Evolutionary conservation across 2,329 filamentous ascomycete genomes (phyloP), one percentile per base, ranked within the genome.

Genomic region (Talaromyces amestolkiae): DNA sequence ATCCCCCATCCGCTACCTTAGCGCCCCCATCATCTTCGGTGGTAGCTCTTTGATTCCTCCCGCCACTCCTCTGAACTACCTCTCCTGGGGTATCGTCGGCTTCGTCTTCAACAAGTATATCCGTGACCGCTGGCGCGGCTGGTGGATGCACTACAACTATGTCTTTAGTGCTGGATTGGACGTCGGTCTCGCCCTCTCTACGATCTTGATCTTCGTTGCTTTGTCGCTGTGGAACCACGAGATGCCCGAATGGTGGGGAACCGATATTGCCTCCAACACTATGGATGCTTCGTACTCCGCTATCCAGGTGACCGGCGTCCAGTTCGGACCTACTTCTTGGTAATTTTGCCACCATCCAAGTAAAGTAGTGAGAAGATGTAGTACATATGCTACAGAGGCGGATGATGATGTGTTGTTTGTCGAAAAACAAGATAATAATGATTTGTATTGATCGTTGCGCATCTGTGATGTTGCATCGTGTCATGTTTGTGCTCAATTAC

Each of bases 81-180:
- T 90, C 53, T 85, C 85, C 72, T 92, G 90, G 90, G 89, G 86
- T 3, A 74, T 86, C 31, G 86, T 90, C 7, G 90, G 90, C 9
- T 83, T 85, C 58, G 69, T 88, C 41, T 92, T 92, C 80, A 91
- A 91, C 77, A 89, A 84, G 71, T 86, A 82, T 70, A 85, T 92
- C 73, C 85, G 86, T 73, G 83, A 87, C 65, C 83, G 85, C 68
- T 89, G 84, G 77, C 85, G 83, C 3, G 89, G 87, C 39, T 92
- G 89, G 90, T 92, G 90, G 90, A 80, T 89, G 75, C 87, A 89
- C 75, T 92, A 91, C 79, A 92, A 92, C 79, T 92, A 92, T 74
- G 83, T 91, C 72, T 86, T 88, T 0, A 91, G 89, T 22, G 89
- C 89, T 0, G 90, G 87, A 1, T 79, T 92, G 43, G 90, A 92